Evolutionary conservation across 306 rosid genomes (phyloP), one percentile per base, ranked within the genome.

Genomic region (Vicia sativa): DNA sequence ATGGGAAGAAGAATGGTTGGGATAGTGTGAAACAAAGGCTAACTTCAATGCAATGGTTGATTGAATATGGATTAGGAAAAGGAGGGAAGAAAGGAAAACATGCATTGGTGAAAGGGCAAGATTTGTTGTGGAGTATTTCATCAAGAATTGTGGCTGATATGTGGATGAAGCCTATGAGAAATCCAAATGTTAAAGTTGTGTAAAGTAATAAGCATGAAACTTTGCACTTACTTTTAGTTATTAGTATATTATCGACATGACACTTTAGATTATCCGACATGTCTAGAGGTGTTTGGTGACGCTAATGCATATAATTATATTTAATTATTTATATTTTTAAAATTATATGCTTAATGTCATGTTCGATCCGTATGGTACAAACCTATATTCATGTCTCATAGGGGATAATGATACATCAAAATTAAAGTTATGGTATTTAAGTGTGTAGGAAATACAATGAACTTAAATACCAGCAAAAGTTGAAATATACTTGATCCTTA

Each of bases 1-100:
- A 68, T 13, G 77, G 71, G 72, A 86, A 61, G 54, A 87, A 72
- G 57, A 82, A 67, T 49, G 81, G 54, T 5, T 90, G 92, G 97
- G 96, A 88, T 15, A 70, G 52, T 26, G 96, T 83, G 85, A 90
- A 85, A 79, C 83, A 83, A 71, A 88, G 87, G 74, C 72, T 90
- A 67, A 86, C 95, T 21, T 96, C 96, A 55, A 88, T 82, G 91
- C 97, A 93, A 63, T 90, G 98, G 98, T 78, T 93, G 72, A 77
- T 88, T 72, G 88, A 87, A 13, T 68, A 83, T 71, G 98, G 98
- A 21, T 44, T 86, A 54, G 96, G 84, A 39, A 95, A 90, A 75
- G 81, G 79, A 50, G 74, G 72, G 80, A 90, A 85, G 89, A 95
- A 81, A 26, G 87, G 84, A 8, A 93, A 82, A 35, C 69, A 78